Evolutionary conservation across 176 grass and related monocot species (phyloP).

Genomic region (Oryza officinalis): DNA sequence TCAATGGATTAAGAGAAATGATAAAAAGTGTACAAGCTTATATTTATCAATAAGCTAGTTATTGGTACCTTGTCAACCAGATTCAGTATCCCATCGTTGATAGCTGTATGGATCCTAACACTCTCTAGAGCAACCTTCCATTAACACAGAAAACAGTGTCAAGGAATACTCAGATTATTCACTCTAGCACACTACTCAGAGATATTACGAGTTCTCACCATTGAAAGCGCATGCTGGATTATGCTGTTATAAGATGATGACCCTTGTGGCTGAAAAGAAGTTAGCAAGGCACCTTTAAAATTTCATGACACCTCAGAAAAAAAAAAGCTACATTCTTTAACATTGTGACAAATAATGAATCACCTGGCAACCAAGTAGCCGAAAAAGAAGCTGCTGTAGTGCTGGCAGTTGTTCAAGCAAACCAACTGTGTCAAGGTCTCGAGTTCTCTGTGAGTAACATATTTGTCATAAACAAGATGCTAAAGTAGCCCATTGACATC

Average conservation of each 20-base stretch:
- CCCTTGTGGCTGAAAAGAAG: conserved; percentile 68
- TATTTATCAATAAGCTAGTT: conserved; percentile 6
- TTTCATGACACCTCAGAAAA: conserved; percentile 16
- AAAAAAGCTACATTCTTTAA: neutral
- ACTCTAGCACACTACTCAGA: neutral
- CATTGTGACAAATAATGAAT: conserved; percentile 12
- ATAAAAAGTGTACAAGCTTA: neutral
- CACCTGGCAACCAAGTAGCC: conserved; percentile 89
- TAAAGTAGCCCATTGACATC: neutral
- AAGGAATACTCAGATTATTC: conserved; percentile 27
- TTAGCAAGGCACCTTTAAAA: conserved; percentile 22
- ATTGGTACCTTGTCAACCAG: conserved; percentile 80
- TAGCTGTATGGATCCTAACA: conserved; percentile 78
- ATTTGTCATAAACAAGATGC: conserved; percentile 8
- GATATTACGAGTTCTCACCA: conserved; percentile 57
- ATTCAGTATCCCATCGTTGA: conserved; percentile 88
- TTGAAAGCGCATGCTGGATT: conserved; percentile 90
- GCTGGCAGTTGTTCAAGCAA: conserved; percentile 81
- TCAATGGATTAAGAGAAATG: conserved; percentile 26
- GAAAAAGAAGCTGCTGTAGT: conserved; percentile 72
- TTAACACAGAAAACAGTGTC: conserved; percentile 45
- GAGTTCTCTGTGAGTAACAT: conserved; percentile 54
- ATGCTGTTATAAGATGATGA: conserved; percentile 78
- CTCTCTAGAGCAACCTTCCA: conserved; percentile 86
- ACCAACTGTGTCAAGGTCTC: conserved; percentile 65